Conservation (phyloP, 2,329 filamentous ascomycete genomes). For the Teratosphaeria viscida region DNA sequence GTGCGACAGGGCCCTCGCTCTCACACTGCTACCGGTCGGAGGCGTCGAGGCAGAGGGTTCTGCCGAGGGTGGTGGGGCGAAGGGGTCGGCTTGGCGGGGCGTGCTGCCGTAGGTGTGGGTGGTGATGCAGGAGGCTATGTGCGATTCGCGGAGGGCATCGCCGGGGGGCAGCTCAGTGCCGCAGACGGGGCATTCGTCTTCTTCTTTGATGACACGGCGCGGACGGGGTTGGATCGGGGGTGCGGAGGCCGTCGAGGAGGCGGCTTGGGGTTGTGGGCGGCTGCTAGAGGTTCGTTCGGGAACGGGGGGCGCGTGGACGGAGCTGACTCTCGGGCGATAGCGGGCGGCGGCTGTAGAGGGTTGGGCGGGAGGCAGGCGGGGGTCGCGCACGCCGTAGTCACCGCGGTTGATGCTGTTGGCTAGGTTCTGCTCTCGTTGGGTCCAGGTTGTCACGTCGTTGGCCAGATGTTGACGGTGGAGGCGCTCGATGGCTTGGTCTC, state of each 20-base stretch:
- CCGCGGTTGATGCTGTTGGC: not conserved
- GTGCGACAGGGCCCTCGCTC: constrained; percentile 17
- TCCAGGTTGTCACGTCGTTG: not conserved
- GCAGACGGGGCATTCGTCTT: constrained; percentile 72
- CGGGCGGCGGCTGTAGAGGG: not conserved
- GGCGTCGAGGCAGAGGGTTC: constrained; percentile 5
- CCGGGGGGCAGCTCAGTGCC: constrained; percentile 57
- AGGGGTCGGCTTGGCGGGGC: constrained; percentile 4
- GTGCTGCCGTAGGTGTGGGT: constrained; percentile 11
- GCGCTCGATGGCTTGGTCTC: not conserved
- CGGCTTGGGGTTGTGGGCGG: not conserved
- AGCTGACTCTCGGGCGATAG: not conserved
- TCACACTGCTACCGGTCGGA: constrained; percentile 6
- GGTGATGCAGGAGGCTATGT: constrained; percentile 30
- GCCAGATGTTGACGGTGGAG: not conserved
- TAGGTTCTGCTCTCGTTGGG: not conserved
- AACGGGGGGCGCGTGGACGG: not conserved
- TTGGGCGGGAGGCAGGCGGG: not conserved
- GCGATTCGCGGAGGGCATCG: constrained; percentile 31
- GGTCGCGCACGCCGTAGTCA: not conserved
- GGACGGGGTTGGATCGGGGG: not conserved
- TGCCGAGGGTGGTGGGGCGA: constrained; percentile 8
- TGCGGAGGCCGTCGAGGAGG: not conserved
- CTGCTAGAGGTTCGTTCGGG: not conserved
- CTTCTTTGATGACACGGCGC: constrained; percentile 40